Base-by-base conservation (phyloP, 2,329 filamentous ascomycete species). In the Aspergillus oerlinghausenensis region DNA sequence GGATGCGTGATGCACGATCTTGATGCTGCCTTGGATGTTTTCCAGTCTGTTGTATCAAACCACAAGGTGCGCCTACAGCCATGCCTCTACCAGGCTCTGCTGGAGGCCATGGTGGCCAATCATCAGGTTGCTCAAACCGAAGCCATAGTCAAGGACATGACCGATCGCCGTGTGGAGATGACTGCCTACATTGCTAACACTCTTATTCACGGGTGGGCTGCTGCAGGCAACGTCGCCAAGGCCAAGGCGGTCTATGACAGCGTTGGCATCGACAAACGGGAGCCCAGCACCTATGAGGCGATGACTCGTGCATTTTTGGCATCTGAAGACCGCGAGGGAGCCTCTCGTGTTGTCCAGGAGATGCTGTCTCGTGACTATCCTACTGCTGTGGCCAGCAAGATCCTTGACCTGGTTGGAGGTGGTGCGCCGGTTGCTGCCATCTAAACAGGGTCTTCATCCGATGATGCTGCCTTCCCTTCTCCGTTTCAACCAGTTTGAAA, bases 131-230 rank as follows among this genome's bases (percentile, higher is more conserved):
- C 81, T 28, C 87, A 88, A 59, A 93, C 91, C 0, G 86, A 92
- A 67, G 74, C 85, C 0, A 75, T 96, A 7, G 83, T 97, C 19
- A 76, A 78, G 23, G 82, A 90, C 64, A 97, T 99, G 94, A 81
- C 80, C 54, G 73, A 77, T 51, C 85, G 84, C 57, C 78, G 85
- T 40, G 87, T 99, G 10, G 88, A 92, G 66, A 86, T 97, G 80
- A 97, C 94, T 2, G 89, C 94, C 0, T 99, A 99, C 77, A 97
- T 99, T 70, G 94, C 94, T 70, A 99, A 99, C 79, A 96, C 93
- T 5, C 82, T 99, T 49, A 97, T 99, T 68, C 92, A 97, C 70
- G 94, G 94, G 61, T 99, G 94, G 93, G 90, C 93, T 23, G 83
- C 88, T 14, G 89, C 89, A 72, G 88, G 88, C 75, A 84, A 95